Base-by-base conservation (phyloP, 148 eudicot genomes). In the Spergularia marina region DNA sequence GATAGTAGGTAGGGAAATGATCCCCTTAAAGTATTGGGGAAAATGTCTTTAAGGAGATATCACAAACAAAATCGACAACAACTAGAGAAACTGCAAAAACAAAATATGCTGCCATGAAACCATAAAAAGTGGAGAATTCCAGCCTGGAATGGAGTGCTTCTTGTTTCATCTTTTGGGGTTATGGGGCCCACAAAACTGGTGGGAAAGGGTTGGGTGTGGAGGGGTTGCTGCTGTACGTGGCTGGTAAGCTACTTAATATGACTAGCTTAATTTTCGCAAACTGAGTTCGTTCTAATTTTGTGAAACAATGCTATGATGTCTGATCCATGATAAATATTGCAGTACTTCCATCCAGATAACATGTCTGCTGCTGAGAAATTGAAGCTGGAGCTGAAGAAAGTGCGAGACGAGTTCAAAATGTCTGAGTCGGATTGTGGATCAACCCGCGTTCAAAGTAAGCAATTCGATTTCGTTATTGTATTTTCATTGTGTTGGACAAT, bases 281-380 rank as follows among this genome's bases (percentile, higher is more conserved):
- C 30, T 68, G 12, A 51, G 36, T 12, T 23, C 39, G 51, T 68
- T 36, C 30, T 70, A 47, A 70, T 70, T 16, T 70, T 13, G 36
- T 8, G 30, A 44, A 53, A 70, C 20, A 15, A 5, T 14, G 60
- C 58, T 18, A 15, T 65, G 69, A 70, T 14, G 44, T 13, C 3
- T 52, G 10, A 13, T 9, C 49, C 7, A 6, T 44, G 8, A 68
- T 20, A 47, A 66, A 23, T 16, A 2, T 30, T 83, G 80, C 98
- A 96, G 99, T 96, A 92, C 83, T 96, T 91, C 83, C 99, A 92
- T 82, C 97, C 98, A 15, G 98, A 96, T 80, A 92, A 91, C 84
- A 89, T 96, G 98, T 96, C 99, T 36, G 79, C 99, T 65, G 86
- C 89, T n/a, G 98, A 92, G 77, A 96, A 96, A 82, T 76, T 89